Percentiles rank a stretch among this genome's conserved stretches.
Conservation (phyloP, 2,329 filamentous ascomycete species). For the Dactylellina drechsleri region DNA sequence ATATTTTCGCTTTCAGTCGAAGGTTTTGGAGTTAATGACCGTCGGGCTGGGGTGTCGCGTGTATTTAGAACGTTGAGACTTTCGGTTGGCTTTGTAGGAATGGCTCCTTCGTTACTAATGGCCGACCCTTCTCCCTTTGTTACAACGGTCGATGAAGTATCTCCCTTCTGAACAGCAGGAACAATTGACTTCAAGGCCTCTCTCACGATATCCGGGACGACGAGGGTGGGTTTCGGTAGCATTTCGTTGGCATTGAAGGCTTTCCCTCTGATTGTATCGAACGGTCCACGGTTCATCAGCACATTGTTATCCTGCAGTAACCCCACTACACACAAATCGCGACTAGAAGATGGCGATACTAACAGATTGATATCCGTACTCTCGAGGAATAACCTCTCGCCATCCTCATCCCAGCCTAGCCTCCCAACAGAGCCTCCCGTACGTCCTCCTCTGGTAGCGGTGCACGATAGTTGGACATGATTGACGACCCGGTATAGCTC, state of each 20-base stretch:
- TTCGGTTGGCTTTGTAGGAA: constrained; percentile 15
- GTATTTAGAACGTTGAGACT: constrained; percentile 6
- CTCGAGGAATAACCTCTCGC: constrained; percentile 59
- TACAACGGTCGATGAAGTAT: neutral
- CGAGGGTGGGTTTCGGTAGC: constrained; percentile 36
- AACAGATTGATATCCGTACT: constrained; percentile 58
- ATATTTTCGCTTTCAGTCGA: neutral
- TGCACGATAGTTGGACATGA: constrained; percentile 66
- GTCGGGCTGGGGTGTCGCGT: constrained; percentile 11
- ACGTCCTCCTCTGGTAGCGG: constrained; percentile 68
- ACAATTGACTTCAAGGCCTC: constrained; percentile 42
- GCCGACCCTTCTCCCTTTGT: constrained; percentile 13
- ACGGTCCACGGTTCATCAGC: constrained; percentile 24
- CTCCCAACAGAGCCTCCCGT: constrained; percentile 65
- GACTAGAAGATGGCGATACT: constrained; percentile 24
- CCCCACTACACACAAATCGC: neutral
- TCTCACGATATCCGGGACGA: constrained; percentile 33
- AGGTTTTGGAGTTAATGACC: constrained; percentile 26
- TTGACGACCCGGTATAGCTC: constrained; percentile 85
- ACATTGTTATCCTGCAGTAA: constrained; percentile 3
- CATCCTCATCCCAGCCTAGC: constrained; percentile 60
- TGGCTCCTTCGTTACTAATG: neutral
- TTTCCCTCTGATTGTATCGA: constrained; percentile 40
- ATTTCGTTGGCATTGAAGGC: constrained; percentile 53
- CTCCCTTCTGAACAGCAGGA: constrained; percentile 23